A percentile compares a stretch with the other conserved stretches of the same genome.
These are phyloP conservation scores for Sequoiadendron giganteum DNA, from an alignment of 75 land plant species.

Conservation along the genomic window DNA sequence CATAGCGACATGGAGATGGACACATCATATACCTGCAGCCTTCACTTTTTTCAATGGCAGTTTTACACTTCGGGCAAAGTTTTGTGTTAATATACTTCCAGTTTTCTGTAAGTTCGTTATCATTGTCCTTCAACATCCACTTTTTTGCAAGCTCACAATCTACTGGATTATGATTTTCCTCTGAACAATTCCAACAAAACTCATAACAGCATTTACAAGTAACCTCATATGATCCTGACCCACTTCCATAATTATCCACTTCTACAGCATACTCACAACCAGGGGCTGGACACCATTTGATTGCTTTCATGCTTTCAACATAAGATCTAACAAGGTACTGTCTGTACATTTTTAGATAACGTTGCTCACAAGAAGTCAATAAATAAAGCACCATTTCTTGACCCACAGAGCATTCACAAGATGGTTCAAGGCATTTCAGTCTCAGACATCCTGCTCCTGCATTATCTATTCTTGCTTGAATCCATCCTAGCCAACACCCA, in stretches of 20 bases:
- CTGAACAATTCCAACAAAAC: constrained; percentile 48
- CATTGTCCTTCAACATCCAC: constrained; percentile 12
- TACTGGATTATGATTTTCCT: constrained; percentile 42
- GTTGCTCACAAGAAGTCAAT: background rate
- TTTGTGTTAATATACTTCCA: background rate
- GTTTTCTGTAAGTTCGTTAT: background rate
- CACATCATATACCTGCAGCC: constrained; percentile 29
- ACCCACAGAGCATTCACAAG: background rate
- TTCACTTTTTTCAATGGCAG: background rate
- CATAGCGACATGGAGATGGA: constrained; percentile 16
- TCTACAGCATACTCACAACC: constrained; percentile 44
- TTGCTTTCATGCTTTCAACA: background rate
- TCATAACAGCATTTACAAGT: constrained; percentile 31
- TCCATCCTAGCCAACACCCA: background rate
- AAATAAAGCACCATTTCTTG: background rate
- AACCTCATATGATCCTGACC: constrained; percentile 12
- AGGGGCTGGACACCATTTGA: constrained; percentile 51
- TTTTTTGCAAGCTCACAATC: constrained; percentile 40
- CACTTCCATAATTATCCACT: constrained; percentile 17
- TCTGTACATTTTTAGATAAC: background rate
- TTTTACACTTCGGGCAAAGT: background rate
- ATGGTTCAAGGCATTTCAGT: background rate
- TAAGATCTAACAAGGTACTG: background rate
- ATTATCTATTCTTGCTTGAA: background rate
- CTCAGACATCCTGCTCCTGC: background rate